Conservation (phyloP, 2,329 filamentous ascomycete genomes). For the Claviceps pazoutovae region DNA sequence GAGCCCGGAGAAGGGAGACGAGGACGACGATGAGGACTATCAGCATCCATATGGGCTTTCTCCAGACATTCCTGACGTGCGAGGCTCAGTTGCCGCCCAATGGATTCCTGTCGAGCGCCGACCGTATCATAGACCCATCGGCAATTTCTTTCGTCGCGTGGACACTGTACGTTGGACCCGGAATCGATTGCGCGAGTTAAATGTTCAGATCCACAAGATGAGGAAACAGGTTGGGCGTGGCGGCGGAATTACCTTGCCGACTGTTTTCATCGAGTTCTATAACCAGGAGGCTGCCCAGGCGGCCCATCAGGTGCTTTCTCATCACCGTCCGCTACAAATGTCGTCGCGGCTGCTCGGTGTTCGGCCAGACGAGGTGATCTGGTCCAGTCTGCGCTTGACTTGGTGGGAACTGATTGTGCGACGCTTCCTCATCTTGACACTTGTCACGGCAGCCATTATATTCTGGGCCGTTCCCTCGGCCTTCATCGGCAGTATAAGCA, state of each 20-base stretch:
- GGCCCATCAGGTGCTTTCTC: conserved; percentile 74
- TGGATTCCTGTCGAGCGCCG: conserved; percentile 63
- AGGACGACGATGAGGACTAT: conserved; percentile 19
- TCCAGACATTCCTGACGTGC: conserved; percentile 23
- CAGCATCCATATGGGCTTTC: conserved; percentile 23
- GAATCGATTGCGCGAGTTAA: conserved; percentile 27
- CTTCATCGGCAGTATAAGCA: conserved; percentile 73
- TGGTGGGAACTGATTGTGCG: conserved; percentile 78
- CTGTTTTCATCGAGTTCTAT: conserved; percentile 84
- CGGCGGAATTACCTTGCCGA: conserved; percentile 51
- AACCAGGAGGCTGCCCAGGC: conserved; percentile 71
- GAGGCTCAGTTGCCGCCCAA: conserved; percentile 48
- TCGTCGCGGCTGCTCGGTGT: conserved; percentile 73
- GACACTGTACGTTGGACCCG: conserved; percentile 91
- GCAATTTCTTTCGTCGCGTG: conserved; percentile 70
- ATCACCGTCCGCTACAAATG: conserved; percentile 81
- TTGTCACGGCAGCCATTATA: conserved; percentile 64
- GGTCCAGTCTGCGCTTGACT: conserved; percentile 68
- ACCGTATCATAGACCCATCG: conserved; percentile 56
- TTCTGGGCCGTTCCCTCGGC: conserved; percentile 74
- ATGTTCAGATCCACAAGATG: conserved; percentile 43
- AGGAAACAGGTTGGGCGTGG: conserved; percentile 61
- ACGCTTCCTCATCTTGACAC: conserved; percentile 51
- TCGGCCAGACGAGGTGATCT: conserved; percentile 71
- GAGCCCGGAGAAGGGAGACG: neutral